These are phyloP conservation scores for Tylopilus rubrobrunneus DNA, from an alignment of 768 basidiomycete genomes.

Conservation along the genomic window DNA sequence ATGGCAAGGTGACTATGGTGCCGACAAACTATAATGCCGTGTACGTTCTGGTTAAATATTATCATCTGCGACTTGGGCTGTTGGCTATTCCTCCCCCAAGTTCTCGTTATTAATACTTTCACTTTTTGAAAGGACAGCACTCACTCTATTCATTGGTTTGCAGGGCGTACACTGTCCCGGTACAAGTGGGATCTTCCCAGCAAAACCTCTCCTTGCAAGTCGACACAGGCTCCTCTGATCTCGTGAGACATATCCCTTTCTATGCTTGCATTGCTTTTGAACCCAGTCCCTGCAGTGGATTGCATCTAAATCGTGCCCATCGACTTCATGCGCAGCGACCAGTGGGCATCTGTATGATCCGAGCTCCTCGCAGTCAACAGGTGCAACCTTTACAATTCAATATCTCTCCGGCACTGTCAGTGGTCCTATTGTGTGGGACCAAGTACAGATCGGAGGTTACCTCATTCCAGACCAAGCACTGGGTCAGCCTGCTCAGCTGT, in stretches of 20 bases:
- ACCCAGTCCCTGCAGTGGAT: conserved; percentile 55
- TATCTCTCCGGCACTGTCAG: conserved; percentile 58
- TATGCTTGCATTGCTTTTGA: neutral
- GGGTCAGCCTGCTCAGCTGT: conserved; percentile 38
- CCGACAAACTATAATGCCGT: too few relatives aligned
- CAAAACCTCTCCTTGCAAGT: conserved; percentile 64
- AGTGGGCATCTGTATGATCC: conserved; percentile 56
- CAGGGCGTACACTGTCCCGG: conserved; percentile 65
- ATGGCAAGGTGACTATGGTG: too few relatives aligned
- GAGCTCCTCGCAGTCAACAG: conserved; percentile 41
- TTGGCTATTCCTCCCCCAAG: neutral
- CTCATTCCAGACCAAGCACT: conserved; percentile 62
- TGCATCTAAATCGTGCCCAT: conserved; percentile 60
- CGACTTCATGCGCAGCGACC: conserved; percentile 46
- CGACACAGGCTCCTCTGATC: conserved; percentile 80
- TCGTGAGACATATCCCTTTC: conserved; percentile 42
- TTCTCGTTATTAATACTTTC: neutral
- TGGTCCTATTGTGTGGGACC: conserved; percentile 72
- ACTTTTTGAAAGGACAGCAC: neutral
- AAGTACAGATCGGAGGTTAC: conserved; percentile 60
- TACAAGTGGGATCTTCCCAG: conserved; percentile 45
- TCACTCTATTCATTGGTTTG: neutral
- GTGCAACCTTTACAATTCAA: conserved; percentile 41
- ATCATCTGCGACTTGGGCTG: neutral
- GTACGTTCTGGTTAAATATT: neutral